Evolutionary conservation across 1,284 basidiomycete genomes (phyloP).

Genomic region (Ganoderma lucidum): DNA sequence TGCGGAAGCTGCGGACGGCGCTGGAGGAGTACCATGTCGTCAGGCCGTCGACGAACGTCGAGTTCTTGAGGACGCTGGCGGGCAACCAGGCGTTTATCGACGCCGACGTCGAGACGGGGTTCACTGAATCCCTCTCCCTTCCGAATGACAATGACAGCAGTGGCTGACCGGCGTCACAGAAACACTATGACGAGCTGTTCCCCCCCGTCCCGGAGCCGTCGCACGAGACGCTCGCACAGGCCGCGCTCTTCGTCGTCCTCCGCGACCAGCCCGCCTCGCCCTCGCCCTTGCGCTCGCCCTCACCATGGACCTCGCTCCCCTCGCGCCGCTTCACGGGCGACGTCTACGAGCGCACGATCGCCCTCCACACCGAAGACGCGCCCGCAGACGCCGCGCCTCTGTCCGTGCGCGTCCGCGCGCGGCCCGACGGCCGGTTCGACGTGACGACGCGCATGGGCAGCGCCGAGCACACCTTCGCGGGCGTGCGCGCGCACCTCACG

Average conservation of each 20-base stretch:
- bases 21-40: conserved; percentile 91
- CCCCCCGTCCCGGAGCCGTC: conserved; percentile 65
- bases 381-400: conserved; percentile 44
- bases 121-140: conserved; percentile 56
- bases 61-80: conserved; percentile 85
- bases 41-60: conserved; percentile 91
- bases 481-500: conserved; percentile 63
- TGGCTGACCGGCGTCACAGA: conserved; percentile 50
- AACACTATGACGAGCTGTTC: conserved; percentile 83
- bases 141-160: too few species aligned
- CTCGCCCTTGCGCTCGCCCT: conserved; percentile 54
- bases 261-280: conserved; percentile 67
- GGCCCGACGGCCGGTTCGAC: conserved; percentile 58
- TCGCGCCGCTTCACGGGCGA: conserved; percentile 84
- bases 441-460: conserved; percentile 51
- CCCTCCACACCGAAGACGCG: conserved; percentile 61
- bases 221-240: conserved; percentile 75
- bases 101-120: conserved; percentile 93
- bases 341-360: conserved; percentile 64
- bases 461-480: conserved; percentile 49
- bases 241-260: conserved; percentile 78
- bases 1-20: conserved; percentile 81
- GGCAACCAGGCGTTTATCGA: conserved; percentile 80
- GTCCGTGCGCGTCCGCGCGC: conserved; percentile 57
- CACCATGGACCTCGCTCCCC: conserved; percentile 70